A percentile compares a stretch with the other conserved stretches of the same genome.
Conservation (phyloP, 2,329 filamentous ascomycete species). For the Fusarium sp. region DNA sequence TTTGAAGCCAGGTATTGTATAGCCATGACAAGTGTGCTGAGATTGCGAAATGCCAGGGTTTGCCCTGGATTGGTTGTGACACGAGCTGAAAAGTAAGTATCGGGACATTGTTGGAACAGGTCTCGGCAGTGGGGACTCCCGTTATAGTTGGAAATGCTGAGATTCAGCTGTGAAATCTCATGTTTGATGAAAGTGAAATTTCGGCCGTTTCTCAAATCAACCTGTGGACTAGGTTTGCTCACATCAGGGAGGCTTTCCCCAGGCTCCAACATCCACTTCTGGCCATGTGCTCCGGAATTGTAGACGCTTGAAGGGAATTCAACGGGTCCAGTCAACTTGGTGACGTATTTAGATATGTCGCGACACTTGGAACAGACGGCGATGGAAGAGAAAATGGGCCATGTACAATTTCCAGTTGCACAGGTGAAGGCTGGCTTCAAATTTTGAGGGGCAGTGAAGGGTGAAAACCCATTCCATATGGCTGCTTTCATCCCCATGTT, state of each 20-base stretch:
- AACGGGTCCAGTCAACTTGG: background rate
- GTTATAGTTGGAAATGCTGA: background rate
- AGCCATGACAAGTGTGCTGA: constrained; percentile 1
- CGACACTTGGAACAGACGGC: constrained; percentile 5
- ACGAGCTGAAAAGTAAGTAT: background rate
- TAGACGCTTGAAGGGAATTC: background rate
- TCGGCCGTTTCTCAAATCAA: background rate
- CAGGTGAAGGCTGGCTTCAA: constrained; percentile 4
- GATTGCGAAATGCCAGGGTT: background rate
- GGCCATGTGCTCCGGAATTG: background rate
- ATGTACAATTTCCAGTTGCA: constrained; percentile 16
- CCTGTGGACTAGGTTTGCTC: background rate
- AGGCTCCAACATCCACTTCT: background rate
- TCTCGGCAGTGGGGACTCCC: background rate
- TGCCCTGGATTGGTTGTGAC: constrained; percentile 7
- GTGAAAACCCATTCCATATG: constrained; percentile 7
- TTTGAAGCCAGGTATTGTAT: constrained; percentile 10
- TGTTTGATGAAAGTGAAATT: background rate
- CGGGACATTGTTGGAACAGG: background rate
- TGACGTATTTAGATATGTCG: background rate
- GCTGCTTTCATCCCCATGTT: constrained; percentile 10
- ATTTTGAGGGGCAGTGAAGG: background rate
- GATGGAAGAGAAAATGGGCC: background rate
- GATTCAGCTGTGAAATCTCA: background rate
- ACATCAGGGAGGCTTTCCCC: background rate